A percentile compares a stretch with the other conserved stretches of the same genome.
Conservation (phyloP, 2,329 filamentous ascomycete species). For the Drechslerella coelobrocha region DNA sequence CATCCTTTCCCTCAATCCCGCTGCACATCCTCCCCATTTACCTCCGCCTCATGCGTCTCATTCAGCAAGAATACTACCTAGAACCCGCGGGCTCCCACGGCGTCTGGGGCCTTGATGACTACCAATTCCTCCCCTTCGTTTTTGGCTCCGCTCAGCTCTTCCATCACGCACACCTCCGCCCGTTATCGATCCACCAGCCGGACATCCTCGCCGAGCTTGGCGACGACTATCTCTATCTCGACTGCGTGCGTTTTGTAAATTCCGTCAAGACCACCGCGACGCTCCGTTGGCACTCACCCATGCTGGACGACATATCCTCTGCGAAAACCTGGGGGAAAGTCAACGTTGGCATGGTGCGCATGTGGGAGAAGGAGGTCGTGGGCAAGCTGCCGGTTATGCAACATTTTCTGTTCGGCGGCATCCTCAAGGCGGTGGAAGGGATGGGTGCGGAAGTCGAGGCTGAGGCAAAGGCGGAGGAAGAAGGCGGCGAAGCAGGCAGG, state of each 20-base stretch:
- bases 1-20: slow-evolving; percentile 76
- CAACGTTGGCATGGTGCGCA: slow-evolving; percentile 91
- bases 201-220: slow-evolving; percentile 86
- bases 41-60: slow-evolving; percentile 80
- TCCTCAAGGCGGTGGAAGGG: slow-evolving; percentile 78
- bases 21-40: slow-evolving; percentile 83
- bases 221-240: slow-evolving; percentile 84
- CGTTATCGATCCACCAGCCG: slow-evolving; percentile 82
- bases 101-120: slow-evolving; percentile 97
- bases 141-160: slow-evolving; percentile 91
- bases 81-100: slow-evolving; percentile 96
- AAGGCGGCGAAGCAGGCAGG: slow-evolving; percentile 55
- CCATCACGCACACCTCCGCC: slow-evolving; percentile 80
- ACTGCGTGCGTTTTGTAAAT: slow-evolving; percentile 93
- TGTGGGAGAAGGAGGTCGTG: slow-evolving; percentile 93
- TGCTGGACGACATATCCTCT: slow-evolving; percentile 96
- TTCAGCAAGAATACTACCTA: slow-evolving; percentile 93
- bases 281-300: slow-evolving; percentile 93
- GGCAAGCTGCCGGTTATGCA: slow-evolving; percentile 97
- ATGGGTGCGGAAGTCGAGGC: slow-evolving; percentile 74
- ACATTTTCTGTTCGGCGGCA: slow-evolving; percentile 89
- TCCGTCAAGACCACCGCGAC: slow-evolving; percentile 95
- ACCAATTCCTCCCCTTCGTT: slow-evolving; percentile 94
- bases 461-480: slow-evolving; percentile 59
- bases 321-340: slow-evolving; percentile 91